Evolutionary conservation across 1,284 basidiomycete genomes (phyloP).

Genomic region (Polyporus tsugae): DNA sequence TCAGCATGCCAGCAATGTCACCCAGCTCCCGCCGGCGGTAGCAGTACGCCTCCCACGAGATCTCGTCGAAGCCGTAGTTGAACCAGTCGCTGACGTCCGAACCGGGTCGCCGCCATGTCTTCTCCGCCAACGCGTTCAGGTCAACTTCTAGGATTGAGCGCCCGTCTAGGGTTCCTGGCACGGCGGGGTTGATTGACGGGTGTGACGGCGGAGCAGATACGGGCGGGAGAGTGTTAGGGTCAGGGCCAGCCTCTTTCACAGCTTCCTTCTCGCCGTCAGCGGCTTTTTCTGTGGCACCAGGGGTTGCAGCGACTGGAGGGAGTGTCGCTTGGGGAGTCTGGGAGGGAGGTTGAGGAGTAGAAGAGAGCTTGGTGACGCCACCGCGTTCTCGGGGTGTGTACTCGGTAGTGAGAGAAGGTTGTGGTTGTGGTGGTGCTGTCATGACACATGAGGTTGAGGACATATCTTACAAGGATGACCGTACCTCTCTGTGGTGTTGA

Average conservation of each 20-base stretch:
- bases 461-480: background rate
- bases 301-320: constrained; percentile 40
- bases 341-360: constrained; percentile 37
- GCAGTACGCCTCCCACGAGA: constrained; percentile 93
- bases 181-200: constrained; percentile 75
- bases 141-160: constrained; percentile 92
- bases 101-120: constrained; percentile 94
- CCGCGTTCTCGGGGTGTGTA: constrained; percentile 88
- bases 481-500: constrained; percentile 52
- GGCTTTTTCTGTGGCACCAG: constrained; percentile 34
- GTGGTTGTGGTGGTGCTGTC: constrained; percentile 45
- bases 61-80: constrained; percentile 99
- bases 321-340: constrained; percentile 36
- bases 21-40: constrained; percentile 85
- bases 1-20: constrained; percentile 79
- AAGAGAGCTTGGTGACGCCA: constrained; percentile 41
- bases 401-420: constrained; percentile 84
- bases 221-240: constrained; percentile 69
- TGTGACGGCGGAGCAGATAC: constrained; percentile 77
- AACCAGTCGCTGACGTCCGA: constrained; percentile 98
- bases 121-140: constrained; percentile 81
- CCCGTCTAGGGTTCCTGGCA: constrained; percentile 75
- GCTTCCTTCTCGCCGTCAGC: constrained; percentile 36
- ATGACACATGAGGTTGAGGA: background rate
- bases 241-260: constrained; percentile 50